A percentile compares a stretch with the other conserved stretches of the same genome.
Conservation (phyloP, 2,329 filamentous ascomycete genomes). For the Botrytis galanthina region DNA sequence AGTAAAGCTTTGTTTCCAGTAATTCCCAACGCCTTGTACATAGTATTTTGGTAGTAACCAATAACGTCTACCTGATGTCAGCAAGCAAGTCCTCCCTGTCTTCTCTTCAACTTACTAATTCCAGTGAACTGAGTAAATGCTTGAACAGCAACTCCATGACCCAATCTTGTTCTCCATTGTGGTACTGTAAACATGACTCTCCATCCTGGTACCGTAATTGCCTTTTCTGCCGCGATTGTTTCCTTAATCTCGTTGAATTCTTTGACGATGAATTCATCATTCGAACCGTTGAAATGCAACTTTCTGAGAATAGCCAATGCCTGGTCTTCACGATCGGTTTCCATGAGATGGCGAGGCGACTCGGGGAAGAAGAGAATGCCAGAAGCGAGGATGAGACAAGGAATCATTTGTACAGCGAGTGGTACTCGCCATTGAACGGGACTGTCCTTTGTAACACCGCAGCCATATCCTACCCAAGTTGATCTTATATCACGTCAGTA, state of each 20-base stretch:
- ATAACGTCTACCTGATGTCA: conserved; percentile 49
- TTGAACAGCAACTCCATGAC: conserved; percentile 61
- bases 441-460: conserved; percentile 23
- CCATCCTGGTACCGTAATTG: conserved; percentile 53
- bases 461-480: conserved; percentile 59
- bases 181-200: conserved; percentile 56
- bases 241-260: conserved; percentile 60
- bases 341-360: conserved; percentile 70
- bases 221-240: conserved; percentile 59
- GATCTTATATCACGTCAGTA: conserved; percentile 41
- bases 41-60: conserved; percentile 59
- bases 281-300: conserved; percentile 65
- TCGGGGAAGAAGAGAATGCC: conserved; percentile 74
- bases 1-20: conserved; percentile 52
- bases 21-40: conserved; percentile 58
- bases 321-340: conserved; percentile 62
- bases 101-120: conserved; percentile 41
- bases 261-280: conserved; percentile 56
- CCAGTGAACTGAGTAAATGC: conserved; percentile 65
- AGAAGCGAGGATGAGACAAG: conserved; percentile 57
- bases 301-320: conserved; percentile 65
- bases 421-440: conserved; percentile 34
- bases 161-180: conserved; percentile 58
- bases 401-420: conserved; percentile 59
- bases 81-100: not conserved